Percentiles rank a stretch among this genome's conserved stretches.
Conservation (phyloP, 2,329 filamentous ascomycete genomes). For the Ophiocordyceps sinensis region DNA sequence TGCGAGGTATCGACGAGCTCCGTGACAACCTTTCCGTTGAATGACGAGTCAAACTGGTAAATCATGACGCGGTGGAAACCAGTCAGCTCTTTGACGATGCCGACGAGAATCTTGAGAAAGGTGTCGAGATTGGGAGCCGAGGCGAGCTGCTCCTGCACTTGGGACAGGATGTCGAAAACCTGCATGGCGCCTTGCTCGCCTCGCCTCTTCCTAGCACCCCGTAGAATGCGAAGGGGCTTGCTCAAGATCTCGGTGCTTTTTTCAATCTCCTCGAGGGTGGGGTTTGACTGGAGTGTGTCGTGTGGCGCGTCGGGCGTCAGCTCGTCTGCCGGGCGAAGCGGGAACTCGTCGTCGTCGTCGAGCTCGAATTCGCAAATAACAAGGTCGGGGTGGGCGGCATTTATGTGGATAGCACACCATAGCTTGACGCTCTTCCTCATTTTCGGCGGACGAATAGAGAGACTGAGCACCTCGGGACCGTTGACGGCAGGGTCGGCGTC, state of each 20-base stretch:
- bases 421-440: constrained; percentile 46
- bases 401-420: constrained; percentile 79
- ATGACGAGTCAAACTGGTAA: constrained; percentile 73
- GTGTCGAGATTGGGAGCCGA: constrained; percentile 54
- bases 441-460: constrained; percentile 51
- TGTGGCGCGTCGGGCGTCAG: constrained; percentile 47
- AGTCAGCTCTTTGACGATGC: constrained; percentile 77
- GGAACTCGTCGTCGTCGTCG: constrained; percentile 59
- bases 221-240: constrained; percentile 61
- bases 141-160: constrained; percentile 77
- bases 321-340: constrained; percentile 49
- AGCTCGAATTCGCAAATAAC: constrained; percentile 82
- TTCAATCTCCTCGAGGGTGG: constrained; percentile 57
- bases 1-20: constrained; percentile 70
- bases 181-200: constrained; percentile 77
- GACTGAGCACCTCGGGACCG: constrained; percentile 74
- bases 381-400: constrained; percentile 49
- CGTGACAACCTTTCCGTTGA: constrained; percentile 77
- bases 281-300: constrained; percentile 59
- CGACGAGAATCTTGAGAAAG: constrained; percentile 70
- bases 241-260: constrained; percentile 65
- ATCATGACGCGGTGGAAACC: constrained; percentile 90
- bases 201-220: constrained; percentile 59
- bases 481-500: constrained; percentile 60
- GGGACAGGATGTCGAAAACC: constrained; percentile 82